Evolutionary conservation across 768 basidiomycete species (phyloP).

Genomic region (Ramaria sp.): DNA sequence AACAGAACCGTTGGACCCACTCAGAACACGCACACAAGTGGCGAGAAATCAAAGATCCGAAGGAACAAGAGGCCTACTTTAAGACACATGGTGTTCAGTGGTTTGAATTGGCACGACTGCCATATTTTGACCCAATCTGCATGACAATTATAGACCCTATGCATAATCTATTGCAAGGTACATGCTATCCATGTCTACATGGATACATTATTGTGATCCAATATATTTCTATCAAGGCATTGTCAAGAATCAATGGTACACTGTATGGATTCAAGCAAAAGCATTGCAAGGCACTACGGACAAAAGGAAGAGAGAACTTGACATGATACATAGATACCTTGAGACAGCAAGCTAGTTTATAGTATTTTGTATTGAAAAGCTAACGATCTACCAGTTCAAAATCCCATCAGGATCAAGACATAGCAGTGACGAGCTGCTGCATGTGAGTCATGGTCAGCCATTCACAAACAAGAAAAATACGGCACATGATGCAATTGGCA

Average conservation of each 20-base stretch:
- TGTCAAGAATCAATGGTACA: conserved; percentile 11
- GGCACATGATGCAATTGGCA: too few relatives aligned
- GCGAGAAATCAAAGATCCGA: not conserved
- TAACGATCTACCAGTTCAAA: not conserved
- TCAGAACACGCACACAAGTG: conserved; percentile 8
- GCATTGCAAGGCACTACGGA: not conserved
- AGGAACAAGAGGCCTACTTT: conserved; percentile 12
- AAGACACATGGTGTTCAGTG: conserved; percentile 14
- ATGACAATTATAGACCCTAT: conserved; percentile 27
- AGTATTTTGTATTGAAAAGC: too few relatives aligned
- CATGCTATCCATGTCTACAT: not conserved
- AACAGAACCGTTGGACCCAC: conserved; percentile 5
- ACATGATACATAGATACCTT: not conserved
- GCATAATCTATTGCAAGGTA: conserved; percentile 25
- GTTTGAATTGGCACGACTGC: conserved; percentile 18
- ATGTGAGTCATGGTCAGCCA: too few relatives aligned
- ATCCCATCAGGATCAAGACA: too few relatives aligned
- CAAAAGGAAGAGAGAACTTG: not conserved
- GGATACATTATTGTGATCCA: not conserved
- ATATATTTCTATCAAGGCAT: conserved; percentile 1
- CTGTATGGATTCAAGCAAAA: conserved; percentile 8
- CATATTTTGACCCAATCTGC: conserved; percentile 24
- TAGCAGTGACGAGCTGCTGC: too few relatives aligned
- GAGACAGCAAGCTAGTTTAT: not conserved
- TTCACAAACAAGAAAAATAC: too few relatives aligned